Evolutionary conservation across 169 alveolate genomes (phyloP).

Genomic region (Eimeria sp.): DNA sequence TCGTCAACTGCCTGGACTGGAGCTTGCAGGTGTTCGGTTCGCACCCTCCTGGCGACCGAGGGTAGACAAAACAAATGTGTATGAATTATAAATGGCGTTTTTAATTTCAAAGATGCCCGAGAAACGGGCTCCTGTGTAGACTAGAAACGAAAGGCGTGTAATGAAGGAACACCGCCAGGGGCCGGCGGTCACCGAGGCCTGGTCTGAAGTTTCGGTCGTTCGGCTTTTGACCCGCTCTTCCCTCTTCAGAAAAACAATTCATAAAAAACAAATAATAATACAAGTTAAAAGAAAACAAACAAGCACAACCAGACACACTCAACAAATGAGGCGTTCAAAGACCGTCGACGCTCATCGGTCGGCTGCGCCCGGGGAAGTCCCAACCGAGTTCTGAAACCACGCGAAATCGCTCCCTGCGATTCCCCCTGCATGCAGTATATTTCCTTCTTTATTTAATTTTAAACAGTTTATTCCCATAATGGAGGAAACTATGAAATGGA

Average conservation of each 20-base stretch:
- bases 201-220: constrained; percentile 6
- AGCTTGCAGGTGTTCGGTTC: too few species aligned
- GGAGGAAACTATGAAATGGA: neutral
- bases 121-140: neutral
- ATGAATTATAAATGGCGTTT: neutral
- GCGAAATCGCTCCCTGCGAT: neutral
- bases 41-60: neutral
- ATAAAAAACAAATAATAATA: neutral
- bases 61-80: neutral
- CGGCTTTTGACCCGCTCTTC: neutral
- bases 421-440: neutral
- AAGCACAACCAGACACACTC: neutral
- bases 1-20: neutral
- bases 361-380: constrained; percentile 43
- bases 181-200: constrained; percentile 63
- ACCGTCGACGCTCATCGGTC: constrained; percentile 35
- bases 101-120: neutral
- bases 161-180: constrained; percentile 4
- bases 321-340: neutral
- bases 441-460: neutral
- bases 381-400: neutral
- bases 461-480: neutral
- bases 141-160: neutral
- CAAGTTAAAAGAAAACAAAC: neutral
- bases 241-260: constrained; percentile 16